A percentile compares a stretch with the other conserved stretches of the same genome.
phyloP scores from a whole-genome alignment of 1,139 yeast species.

The Blastobotrys aristatus region DNA sequence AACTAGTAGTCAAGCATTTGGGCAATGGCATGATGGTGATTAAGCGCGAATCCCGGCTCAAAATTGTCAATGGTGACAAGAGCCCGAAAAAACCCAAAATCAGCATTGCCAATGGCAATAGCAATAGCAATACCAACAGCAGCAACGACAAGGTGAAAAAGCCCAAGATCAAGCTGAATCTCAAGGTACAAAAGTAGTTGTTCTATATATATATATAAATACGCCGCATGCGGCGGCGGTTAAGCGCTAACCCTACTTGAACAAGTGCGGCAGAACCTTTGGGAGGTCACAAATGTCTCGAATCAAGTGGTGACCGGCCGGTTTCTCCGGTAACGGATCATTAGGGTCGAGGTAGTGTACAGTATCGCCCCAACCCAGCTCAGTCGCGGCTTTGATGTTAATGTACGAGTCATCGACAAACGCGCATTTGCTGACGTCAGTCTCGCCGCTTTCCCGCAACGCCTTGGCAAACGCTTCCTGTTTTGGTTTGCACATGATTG shows the following conservation, averaged over 20 bases:
- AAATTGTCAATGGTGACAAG: slow-evolving; percentile 1
- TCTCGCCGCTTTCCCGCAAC: slow-evolving; percentile 56
- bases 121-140: not conserved
- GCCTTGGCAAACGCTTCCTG: slow-evolving; percentile 51
- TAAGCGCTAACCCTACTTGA: too few relatives aligned
- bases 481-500: slow-evolving; percentile 86
- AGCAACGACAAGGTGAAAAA: not conserved
- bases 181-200: not conserved
- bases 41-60: slow-evolving; percentile 15
- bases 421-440: slow-evolving; percentile 44
- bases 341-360: slow-evolving; percentile 57
- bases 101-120: not conserved
- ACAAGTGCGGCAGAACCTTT: slow-evolving; percentile 46
- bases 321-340: slow-evolving; percentile 37
- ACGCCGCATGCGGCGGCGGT: too few relatives aligned
- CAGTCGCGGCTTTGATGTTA: slow-evolving; percentile 40
- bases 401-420: slow-evolving; percentile 56
- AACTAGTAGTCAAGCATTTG: slow-evolving; percentile 52
- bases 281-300: slow-evolving; percentile 46
- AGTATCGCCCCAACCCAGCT: slow-evolving; percentile 46
- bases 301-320: slow-evolving; percentile 42
- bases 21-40: slow-evolving; percentile 45
- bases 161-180: slow-evolving; percentile 4
- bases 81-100: not conserved
- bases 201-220: too few relatives aligned